Evolutionary conservation across 169 alveolate genomes (phyloP), one percentile per base, ranked within the genome.

Genomic region (Babesia microti): DNA sequence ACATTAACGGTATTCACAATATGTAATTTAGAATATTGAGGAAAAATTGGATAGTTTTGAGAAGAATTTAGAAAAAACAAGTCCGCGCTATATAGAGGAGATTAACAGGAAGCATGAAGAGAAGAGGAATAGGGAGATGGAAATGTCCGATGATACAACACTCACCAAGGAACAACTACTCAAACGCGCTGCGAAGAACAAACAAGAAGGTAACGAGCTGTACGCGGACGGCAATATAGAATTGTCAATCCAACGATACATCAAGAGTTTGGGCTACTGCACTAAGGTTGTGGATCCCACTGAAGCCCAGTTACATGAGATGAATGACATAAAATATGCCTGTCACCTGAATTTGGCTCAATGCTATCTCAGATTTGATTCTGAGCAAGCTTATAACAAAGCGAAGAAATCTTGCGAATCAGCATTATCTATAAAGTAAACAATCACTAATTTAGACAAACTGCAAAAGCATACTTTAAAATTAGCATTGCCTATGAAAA

Each of bases 401-500:
- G 74, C 68, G 0, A 49, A 52, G 24, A 27, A 41, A 3, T 53
- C 53, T 34, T 53, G 69, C 32, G 15, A 59, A 0, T 30, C 44
- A 27, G 72, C 72, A 2, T 41, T 59, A 1, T 51, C 33, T 7
- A 37, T 59, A 7, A 51, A 57, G 72, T 59, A 34, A 18, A 18
- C 18, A 12, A 12, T 1, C 4, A 2, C 21, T 27, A 21, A 48
- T 52, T 67, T 34, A 33, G 53, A 3, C 32, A 42, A 22, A 51
- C 26, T 41, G 24, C 74, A 17, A 61, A 61, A 54, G 74, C 74
- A 14, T 34, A 52, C 12, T 61, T 39, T 54, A 50, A 68, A 33
- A 52, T 67, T 5, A 60, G 68, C 6, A 23, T 61, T 24, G 66
- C 66, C 21, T 61, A 61, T 45, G 74, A 61, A 45, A 61, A 61